A percentile compares a stretch with the other conserved stretches of the same genome.
Conservation (phyloP, 352 stramenopile species). For the Aphanomyces astaci region DNA sequence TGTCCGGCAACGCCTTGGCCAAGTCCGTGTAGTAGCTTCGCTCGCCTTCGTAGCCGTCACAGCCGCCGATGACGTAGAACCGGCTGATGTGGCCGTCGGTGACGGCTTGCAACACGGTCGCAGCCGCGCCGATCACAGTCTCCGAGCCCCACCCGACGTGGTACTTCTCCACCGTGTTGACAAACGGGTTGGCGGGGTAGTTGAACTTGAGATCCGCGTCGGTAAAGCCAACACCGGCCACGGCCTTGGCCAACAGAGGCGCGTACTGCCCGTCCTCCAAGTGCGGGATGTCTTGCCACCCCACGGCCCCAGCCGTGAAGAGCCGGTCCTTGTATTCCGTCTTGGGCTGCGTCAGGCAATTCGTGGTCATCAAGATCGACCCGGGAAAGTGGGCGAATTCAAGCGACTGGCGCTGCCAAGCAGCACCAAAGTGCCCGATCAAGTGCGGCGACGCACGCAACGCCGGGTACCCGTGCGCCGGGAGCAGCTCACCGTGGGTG, state of each 20-base stretch:
- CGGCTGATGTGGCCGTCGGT: slow-evolving; percentile 42
- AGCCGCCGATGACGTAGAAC: slow-evolving; percentile 66
- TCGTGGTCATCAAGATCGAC: slow-evolving; percentile 59
- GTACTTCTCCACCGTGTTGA: slow-evolving; percentile 26
- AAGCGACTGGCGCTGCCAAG: slow-evolving; percentile 37
- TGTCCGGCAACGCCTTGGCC: slow-evolving; percentile 37
- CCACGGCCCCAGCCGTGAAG: slow-evolving; percentile 46
- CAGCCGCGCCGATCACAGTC: slow-evolving; percentile 44
- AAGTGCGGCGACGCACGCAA: slow-evolving; percentile 54
- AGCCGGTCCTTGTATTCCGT: slow-evolving; percentile 50
- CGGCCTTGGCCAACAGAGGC: no score
- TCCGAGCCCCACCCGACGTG: slow-evolving; percentile 60
- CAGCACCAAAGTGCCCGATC: slow-evolving; percentile 51
- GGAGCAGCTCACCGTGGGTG: slow-evolving; percentile 69
- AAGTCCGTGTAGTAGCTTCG: slow-evolving; percentile 62
- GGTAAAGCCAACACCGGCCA: no score
- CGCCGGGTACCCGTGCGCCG: slow-evolving; percentile 52
- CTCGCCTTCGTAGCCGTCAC: slow-evolving; percentile 58
- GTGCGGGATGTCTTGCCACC: no score
- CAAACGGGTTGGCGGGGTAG: slow-evolving; percentile 12
- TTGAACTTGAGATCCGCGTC: no score
- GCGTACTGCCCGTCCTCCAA: no score
- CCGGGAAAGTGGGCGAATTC: slow-evolving; percentile 51
- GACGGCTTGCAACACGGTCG: slow-evolving; percentile 44
- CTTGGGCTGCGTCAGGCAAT: slow-evolving; percentile 57